Evolutionary conservation across 148 eudicot genomes (phyloP).

Genomic region (Rhododendron molle): DNA sequence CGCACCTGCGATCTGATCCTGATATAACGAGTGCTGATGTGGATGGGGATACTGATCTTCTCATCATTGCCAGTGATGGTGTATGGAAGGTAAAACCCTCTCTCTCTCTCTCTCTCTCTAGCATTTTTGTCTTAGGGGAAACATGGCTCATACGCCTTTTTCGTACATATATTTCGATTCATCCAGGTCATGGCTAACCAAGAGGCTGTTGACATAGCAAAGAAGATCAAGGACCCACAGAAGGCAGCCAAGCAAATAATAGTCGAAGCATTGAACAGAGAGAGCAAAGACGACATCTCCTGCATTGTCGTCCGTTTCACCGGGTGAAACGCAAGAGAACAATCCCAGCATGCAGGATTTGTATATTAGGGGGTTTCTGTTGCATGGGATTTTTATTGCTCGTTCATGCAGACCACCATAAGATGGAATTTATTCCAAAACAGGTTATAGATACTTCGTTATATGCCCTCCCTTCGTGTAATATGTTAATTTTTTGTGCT

Average conservation of each 20-base stretch:
- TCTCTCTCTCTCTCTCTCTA: background rate
- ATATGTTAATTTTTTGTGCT: background rate
- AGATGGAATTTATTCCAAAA: background rate
- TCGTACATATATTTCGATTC: background rate
- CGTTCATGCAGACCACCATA: background rate
- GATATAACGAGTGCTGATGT: slow-evolving; percentile 43
- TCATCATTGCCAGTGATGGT: slow-evolving; percentile 73
- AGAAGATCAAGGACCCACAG: slow-evolving; percentile 50
- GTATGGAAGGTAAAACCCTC: slow-evolving; percentile 52
- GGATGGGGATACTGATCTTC: slow-evolving; percentile 43
- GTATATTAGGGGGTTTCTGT: slow-evolving; percentile 36
- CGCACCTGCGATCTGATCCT: slow-evolving; percentile 67
- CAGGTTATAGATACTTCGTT: background rate
- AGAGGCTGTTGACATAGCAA: slow-evolving; percentile 61
- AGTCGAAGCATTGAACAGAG: slow-evolving; percentile 47
- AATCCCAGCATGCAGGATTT: slow-evolving; percentile 16
- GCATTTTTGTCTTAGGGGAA: background rate
- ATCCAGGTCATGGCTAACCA: slow-evolving; percentile 63
- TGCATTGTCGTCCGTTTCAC: slow-evolving; percentile 55
- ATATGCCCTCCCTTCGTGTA: background rate
- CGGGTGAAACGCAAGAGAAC: slow-evolving; percentile 12
- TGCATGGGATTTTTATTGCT: slow-evolving; percentile 7
- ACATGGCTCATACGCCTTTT: background rate
- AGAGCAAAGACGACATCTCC: slow-evolving; percentile 73
- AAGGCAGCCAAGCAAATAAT: slow-evolving; percentile 58